These are phyloP conservation scores for Botryotinia convoluta DNA, from an alignment of 2,329 filamentous ascomycete species.

Conservation along the genomic window DNA sequence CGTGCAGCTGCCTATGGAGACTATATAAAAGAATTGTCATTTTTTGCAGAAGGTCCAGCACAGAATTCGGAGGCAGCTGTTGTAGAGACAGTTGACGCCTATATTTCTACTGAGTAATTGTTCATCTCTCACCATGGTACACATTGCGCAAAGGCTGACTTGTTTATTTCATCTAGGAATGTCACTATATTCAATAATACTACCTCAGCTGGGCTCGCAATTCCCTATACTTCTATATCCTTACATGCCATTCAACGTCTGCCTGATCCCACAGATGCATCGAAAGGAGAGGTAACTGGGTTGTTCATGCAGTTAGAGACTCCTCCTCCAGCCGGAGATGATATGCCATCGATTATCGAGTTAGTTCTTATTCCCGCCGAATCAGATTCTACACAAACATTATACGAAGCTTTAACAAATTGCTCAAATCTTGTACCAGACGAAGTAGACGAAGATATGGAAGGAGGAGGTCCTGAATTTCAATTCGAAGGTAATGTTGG, in stretches of 20 bases:
- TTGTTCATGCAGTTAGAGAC: conserved; percentile 70
- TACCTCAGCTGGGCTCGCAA: conserved; percentile 59
- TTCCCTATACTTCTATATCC: conserved; percentile 72
- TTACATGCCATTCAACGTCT: conserved; percentile 70
- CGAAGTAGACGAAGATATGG: conserved; percentile 54
- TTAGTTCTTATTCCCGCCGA: conserved; percentile 59
- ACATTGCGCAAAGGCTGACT: conserved; percentile 20
- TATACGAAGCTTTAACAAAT: conserved; percentile 66
- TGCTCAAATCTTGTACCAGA: conserved; percentile 78
- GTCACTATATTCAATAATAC: conserved; percentile 63
- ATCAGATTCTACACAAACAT: conserved; percentile 32
- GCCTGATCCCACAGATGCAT: conserved; percentile 41
- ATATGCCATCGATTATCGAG: conserved; percentile 65
- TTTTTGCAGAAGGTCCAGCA: conserved; percentile 42
- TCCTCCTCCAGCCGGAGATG: conserved; percentile 53
- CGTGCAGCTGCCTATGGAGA: conserved; percentile 57
- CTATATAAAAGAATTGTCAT: conserved; percentile 52
- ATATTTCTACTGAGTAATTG: conserved; percentile 57
- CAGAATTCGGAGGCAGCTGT: conserved; percentile 18
- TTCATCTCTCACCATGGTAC: background rate
- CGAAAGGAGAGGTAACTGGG: conserved; percentile 43
- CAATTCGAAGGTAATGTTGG: conserved; percentile 53
- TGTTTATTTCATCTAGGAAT: conserved; percentile 41
- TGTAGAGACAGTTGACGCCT: conserved; percentile 44
- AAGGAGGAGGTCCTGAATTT: conserved; percentile 46